Base-by-base conservation (phyloP, 2,329 filamentous ascomycete genomes). In the Mariannaea elegans region DNA sequence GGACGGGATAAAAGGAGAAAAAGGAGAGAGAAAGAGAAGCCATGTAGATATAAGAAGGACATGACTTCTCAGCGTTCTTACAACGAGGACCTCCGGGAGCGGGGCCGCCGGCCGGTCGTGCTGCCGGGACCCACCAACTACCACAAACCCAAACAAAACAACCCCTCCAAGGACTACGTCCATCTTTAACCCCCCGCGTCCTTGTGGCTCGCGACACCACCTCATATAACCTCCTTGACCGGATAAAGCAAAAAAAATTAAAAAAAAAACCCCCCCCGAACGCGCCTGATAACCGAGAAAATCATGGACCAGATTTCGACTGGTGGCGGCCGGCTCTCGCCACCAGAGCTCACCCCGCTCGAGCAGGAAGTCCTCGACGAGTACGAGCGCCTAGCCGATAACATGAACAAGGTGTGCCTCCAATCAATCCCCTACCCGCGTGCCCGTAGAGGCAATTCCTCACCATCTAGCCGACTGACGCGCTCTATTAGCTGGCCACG, bases 301-400 rank as follows among this genome's bases (percentile, higher is more conserved):
- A 36, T 8, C 18, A 72, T 72, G 69, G 69, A 72, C 7, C 66
- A 68, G 51, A 48, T 55, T 12, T 56, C 67, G 34, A 55, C 58
- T 4, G 66, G 50, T 10, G 62, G 64, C 24, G 63, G 66, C 27
- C 68, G 79, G 8, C 72, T 80, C 38, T 76, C 79, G 3, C 78
- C 79, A 29, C 82, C 83, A 19, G 87, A 89, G 70, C 81, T 97
- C 62, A 85, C 89, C 1, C 90, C 93, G 4, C 85, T 97, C 7
- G 94, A 99, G 80, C 94, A 97, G 76, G 93, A 98, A 74, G 90
- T 99, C 1, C 82, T 99, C 1, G 93, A 98, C 63, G 95, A 99
- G 77, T 99, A 99, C 73, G 88, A 94, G 67, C 85, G 90, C 13
- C 80, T 99, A 29, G 87, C 94, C 0, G 90, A 90, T 68, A 99